Percentiles rank a stretch among this genome's conserved stretches.
These are phyloP conservation scores for Daldinia childiae DNA, from an alignment of 495 filamentous ascomycete species.

Conservation along the genomic window DNA sequence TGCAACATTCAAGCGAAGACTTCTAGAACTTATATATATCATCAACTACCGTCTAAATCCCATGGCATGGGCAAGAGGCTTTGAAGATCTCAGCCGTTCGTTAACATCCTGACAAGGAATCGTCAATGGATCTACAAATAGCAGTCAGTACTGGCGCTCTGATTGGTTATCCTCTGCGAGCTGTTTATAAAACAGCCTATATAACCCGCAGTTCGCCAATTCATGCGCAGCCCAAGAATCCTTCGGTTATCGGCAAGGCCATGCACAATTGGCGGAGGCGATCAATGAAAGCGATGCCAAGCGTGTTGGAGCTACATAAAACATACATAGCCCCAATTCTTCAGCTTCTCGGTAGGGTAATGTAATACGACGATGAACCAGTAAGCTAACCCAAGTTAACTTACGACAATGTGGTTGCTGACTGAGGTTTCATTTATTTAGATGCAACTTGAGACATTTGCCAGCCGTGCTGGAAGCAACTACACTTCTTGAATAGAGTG, in stretches of 20 bases:
- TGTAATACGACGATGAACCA: neutral
- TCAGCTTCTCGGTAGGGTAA: neutral
- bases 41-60: neutral
- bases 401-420: neutral
- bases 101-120: neutral
- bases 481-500: neutral
- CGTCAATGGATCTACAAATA: neutral
- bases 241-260: conserved; percentile 18
- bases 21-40: neutral
- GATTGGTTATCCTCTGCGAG: neutral
- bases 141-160: neutral
- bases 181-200: neutral
- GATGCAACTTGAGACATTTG: neutral
- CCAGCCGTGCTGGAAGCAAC: neutral
- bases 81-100: neutral
- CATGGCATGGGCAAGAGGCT: neutral
- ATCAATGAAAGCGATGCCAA: conserved; percentile 17
- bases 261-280: neutral
- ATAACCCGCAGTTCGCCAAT: neutral
- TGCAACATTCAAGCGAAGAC: neutral
- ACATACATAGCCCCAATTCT: conserved; percentile 12
- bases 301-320: conserved; percentile 13
- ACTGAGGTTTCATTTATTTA: neutral
- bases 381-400: neutral
- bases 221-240: conserved; percentile 16